Conservation (phyloP, 768 basidiomycete species). For the Tylopilus intermedius region DNA sequence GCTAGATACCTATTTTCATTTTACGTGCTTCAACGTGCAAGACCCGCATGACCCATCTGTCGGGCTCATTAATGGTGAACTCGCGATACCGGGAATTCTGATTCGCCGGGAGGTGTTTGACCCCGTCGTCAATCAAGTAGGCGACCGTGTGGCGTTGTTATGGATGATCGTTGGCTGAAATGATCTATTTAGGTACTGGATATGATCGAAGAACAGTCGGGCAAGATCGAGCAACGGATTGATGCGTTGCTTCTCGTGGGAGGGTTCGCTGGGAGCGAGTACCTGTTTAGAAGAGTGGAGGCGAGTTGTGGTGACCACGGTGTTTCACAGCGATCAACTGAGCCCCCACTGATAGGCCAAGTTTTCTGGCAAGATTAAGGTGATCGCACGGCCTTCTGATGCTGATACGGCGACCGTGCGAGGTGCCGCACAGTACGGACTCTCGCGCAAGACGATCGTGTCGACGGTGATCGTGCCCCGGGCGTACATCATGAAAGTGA, state of each 20-base stretch:
- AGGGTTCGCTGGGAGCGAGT: constrained; percentile 84
- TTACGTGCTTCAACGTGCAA: constrained; percentile 85
- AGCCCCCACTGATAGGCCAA: constrained; percentile 44
- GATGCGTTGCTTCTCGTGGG: constrained; percentile 87
- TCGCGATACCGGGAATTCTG: constrained; percentile 75
- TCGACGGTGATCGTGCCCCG: constrained; percentile 79
- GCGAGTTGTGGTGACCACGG: constrained; percentile 35
- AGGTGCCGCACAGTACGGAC: constrained; percentile 84
- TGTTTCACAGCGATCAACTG: constrained; percentile 7
- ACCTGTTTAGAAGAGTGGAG: constrained; percentile 75
- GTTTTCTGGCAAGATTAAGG: constrained; percentile 59
- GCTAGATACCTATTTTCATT: constrained; percentile 77
- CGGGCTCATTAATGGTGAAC: constrained; percentile 77
- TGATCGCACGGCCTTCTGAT: constrained; percentile 80
- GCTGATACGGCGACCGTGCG: constrained; percentile 85
- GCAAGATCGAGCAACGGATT: constrained; percentile 61
- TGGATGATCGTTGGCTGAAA: constrained; percentile 5
- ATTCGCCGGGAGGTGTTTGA: constrained; percentile 83
- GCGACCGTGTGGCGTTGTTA: constrained; percentile 15
- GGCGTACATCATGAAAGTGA: constrained; percentile 82
- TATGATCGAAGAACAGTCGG: constrained; percentile 72
- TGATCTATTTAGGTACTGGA: constrained; percentile 54
- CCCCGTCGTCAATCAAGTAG: constrained; percentile 75
- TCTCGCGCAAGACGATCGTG: constrained; percentile 69
- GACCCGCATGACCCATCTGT: constrained; percentile 77